These are phyloP conservation scores for Epichloe sibirici DNA, from an alignment of 2,329 filamentous ascomycete genomes.

Conservation along the genomic window DNA sequence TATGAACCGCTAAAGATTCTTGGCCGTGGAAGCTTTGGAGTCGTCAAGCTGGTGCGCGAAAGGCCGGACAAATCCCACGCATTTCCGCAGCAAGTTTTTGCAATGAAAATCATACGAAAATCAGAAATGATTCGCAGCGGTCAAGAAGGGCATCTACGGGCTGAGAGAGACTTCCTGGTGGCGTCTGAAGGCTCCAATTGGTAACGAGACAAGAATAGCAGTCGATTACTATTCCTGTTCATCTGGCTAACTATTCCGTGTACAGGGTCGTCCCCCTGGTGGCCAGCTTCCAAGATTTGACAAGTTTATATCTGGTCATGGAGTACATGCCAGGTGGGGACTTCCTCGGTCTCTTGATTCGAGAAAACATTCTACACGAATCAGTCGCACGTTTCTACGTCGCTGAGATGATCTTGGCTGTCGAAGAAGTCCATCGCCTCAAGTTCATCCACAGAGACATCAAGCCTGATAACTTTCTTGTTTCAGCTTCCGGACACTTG, in stretches of 20 bases:
- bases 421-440: slow-evolving; percentile 82
- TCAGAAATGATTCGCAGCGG: slow-evolving; percentile 82
- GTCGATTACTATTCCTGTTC: background rate
- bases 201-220: slow-evolving; percentile 23
- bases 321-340: slow-evolving; percentile 97
- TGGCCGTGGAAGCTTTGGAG: slow-evolving; percentile 88
- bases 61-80: slow-evolving; percentile 24
- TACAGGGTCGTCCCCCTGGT: slow-evolving; percentile 72
- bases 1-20: slow-evolving; percentile 75
- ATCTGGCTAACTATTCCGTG: background rate
- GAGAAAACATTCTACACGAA: slow-evolving; percentile 74
- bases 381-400: slow-evolving; percentile 73
- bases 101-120: slow-evolving; percentile 96
- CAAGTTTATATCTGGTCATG: slow-evolving; percentile 87
- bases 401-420: slow-evolving; percentile 89
- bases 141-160: slow-evolving; percentile 84
- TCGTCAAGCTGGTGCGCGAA: slow-evolving; percentile 75
- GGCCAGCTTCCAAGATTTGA: slow-evolving; percentile 76
- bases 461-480: slow-evolving; percentile 95
- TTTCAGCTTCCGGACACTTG: slow-evolving; percentile 75
- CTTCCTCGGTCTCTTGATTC: slow-evolving; percentile 75
- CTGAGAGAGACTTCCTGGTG: slow-evolving; percentile 85
- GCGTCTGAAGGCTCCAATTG: slow-evolving; percentile 78
- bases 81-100: slow-evolving; percentile 51
- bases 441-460: slow-evolving; percentile 90